Evolutionary conservation across 2,329 filamentous ascomycete species (phyloP), one percentile per base, ranked within the genome.

Genomic region (Pseudogymnoascus sp.): DNA sequence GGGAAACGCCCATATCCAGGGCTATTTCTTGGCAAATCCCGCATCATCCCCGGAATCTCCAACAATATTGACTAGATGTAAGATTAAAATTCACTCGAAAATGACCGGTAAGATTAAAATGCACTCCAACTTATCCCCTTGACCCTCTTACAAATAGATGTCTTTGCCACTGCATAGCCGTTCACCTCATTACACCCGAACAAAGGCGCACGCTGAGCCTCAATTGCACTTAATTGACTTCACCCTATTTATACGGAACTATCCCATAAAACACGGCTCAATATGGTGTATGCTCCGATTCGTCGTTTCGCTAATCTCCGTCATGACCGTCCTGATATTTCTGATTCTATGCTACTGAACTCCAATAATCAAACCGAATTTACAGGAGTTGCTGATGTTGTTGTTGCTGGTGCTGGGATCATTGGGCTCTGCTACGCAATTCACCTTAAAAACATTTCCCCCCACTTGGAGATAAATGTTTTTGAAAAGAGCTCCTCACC

Each of bases 401-500:
- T 70, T 41, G 38, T 41, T 41, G 38, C 38, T 9, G 16, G 38
- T 41, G 38, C 38, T 18, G 38, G 38, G 38, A 41, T 41, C 38
- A 41, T 41, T 18, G 38, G 38, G 16, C 38, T 41, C 8, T 41
- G 38, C 38, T 41, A 41, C 38, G 38, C 38, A 18, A 41, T 41
- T 18, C 38, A 41, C 38, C 38, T 41, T 11, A 41, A 41, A 5
- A 41, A 41, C 7, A 41, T 41, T 18, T 41, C 38, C 38, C 38
- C 38, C 11, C 38, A 41, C 16, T 41, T 41, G 38, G 16, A 41
- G 8, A 41, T 41, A 18, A 6, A 16, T 41, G 38, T 41, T 18
- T 41, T 41, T 41, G 38, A 41, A 28, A 69, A 69, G 41, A 64
- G 60, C n/a, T 6, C 14, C 16, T 60, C 58, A 3, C 69, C 69